Base-by-base conservation (phyloP, 2,329 filamentous ascomycete genomes). In the Phoma sp. region DNA sequence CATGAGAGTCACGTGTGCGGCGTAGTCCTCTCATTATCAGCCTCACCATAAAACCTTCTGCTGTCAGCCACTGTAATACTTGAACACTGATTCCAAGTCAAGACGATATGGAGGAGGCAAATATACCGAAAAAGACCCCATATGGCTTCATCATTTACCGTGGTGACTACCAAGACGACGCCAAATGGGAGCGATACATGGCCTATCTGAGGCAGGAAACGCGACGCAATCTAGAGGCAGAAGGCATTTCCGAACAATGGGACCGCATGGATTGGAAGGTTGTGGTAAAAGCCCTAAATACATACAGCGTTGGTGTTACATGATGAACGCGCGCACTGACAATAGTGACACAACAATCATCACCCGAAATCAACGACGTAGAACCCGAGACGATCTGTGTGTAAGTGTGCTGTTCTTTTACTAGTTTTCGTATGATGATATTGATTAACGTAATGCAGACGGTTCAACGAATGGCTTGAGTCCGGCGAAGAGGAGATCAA, bases 401-500 rank as follows among this genome's bases (percentile, higher is more conserved):
- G 37, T 24, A 39, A 39, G 37, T 25, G 15, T 39, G 25, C 19
- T 25, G 9, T 29, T 8, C 25, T 29, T 39, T n/a, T 6, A 25
- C 37, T 25, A 13, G 8, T 39, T 25, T 2, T 25, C 25, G 21
- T 25, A 39, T 25, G 7, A 24, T 17, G 2, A 39, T 25, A 39
- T n/a, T 39, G 10, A 25, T 24, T 15, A 39, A 24, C 12, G 12
- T 4, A 39, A 24, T 25, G 12, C 19, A 39, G 40, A 33, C 27
- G 13, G n/a, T 43, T 43, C 15, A 43, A 43, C n/a, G 15, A 43
- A 43, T 31, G 40, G 25, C 40, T 43, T 43, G n/a, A 43, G 10
- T 31, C 40, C 5, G 40, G 40, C 5, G 40, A 43, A 32, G 40
- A 31, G 31, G 40, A 31, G 40, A 9, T 33, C 40, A 33, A 43